Conservation (phyloP, 176 grass and related monocot species). For the Thinopyrum elongatum region DNA sequence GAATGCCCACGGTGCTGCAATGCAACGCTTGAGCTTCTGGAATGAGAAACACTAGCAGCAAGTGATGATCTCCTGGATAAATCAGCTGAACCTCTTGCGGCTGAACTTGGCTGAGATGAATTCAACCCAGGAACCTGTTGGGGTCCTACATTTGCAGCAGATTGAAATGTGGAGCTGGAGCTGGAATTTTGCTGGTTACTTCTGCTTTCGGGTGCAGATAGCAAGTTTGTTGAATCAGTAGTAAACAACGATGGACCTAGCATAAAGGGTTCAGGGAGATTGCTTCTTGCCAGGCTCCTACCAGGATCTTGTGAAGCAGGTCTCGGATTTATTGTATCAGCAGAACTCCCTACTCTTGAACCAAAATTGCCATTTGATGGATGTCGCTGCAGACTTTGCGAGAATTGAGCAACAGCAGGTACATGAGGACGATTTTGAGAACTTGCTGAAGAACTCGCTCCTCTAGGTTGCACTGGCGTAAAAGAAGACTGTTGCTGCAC, state of each 20-base stretch:
- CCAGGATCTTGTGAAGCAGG: conserved; percentile 35
- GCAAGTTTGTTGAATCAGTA: conserved; percentile 40
- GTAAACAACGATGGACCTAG: conserved; percentile 38
- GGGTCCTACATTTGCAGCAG: conserved; percentile 30
- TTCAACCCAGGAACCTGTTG: conserved; percentile 34
- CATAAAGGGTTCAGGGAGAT: conserved; percentile 34
- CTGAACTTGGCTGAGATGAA: conserved; percentile 30
- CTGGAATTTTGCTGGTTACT: conserved; percentile 35
- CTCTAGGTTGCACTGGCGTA: conserved; percentile 53
- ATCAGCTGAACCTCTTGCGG: conserved; percentile 30
- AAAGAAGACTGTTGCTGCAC: conserved; percentile 30
- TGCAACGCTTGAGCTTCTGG: conserved; percentile 33
- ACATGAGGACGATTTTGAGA: conserved; percentile 40
- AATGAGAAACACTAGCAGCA: conserved; percentile 28
- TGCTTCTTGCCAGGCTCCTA: conserved; percentile 22
- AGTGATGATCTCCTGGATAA: conserved; percentile 32
- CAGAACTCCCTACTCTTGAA: conserved; percentile 31
- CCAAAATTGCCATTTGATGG: conserved; percentile 34
- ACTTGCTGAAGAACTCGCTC: conserved; percentile 5
- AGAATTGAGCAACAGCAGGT: conserved; percentile 44
- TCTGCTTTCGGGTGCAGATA: conserved; percentile 38
- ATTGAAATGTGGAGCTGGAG: conserved; percentile 36
- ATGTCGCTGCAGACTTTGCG: conserved; percentile 33
- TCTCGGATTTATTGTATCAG: conserved; percentile 1
- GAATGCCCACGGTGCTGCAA: conserved; percentile 38